Evolutionary conservation across 2,329 filamentous ascomycete species (phyloP).

Genomic region (Trichoderma koningii): DNA sequence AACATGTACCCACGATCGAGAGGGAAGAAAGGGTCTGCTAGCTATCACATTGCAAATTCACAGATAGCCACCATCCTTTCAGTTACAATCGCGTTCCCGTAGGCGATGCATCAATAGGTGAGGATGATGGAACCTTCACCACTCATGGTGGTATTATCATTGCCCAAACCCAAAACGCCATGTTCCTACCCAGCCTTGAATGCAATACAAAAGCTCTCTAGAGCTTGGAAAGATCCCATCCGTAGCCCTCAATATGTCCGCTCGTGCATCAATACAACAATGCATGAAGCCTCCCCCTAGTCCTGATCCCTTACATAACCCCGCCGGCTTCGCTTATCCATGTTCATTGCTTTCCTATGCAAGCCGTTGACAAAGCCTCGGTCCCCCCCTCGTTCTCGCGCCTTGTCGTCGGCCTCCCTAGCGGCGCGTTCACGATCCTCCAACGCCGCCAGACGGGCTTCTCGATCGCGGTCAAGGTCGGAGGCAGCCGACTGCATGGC

Average conservation of each 20-base stretch:
- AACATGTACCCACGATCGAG: neutral
- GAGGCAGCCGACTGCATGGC: constrained; percentile 73
- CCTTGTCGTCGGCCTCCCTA: constrained; percentile 66
- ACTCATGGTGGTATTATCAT: neutral
- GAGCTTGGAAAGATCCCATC: neutral
- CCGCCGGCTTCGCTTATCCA: constrained; percentile 53
- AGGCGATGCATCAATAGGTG: neutral
- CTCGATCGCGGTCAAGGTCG: constrained; percentile 70
- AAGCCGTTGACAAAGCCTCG: constrained; percentile 65
- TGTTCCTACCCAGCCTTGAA: neutral
- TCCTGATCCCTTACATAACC: constrained; percentile 50
- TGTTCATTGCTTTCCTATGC: constrained; percentile 58
- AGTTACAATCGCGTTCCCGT: neutral
- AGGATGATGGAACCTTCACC: neutral
- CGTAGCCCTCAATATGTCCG: neutral
- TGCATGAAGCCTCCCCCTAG: neutral
- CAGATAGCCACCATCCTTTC: neutral
- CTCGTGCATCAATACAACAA: neutral
- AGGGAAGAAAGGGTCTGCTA: neutral
- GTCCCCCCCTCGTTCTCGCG: constrained; percentile 63
- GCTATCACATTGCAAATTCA: neutral
- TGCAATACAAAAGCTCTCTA: neutral
- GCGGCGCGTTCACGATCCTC: constrained; percentile 65
- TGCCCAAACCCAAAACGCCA: neutral
- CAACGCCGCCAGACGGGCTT: constrained; percentile 66